These are phyloP conservation scores for Helicostylum pulchrum DNA, from an alignment of 192 early-diverging fungal genomes.

Conservation along the genomic window DNA sequence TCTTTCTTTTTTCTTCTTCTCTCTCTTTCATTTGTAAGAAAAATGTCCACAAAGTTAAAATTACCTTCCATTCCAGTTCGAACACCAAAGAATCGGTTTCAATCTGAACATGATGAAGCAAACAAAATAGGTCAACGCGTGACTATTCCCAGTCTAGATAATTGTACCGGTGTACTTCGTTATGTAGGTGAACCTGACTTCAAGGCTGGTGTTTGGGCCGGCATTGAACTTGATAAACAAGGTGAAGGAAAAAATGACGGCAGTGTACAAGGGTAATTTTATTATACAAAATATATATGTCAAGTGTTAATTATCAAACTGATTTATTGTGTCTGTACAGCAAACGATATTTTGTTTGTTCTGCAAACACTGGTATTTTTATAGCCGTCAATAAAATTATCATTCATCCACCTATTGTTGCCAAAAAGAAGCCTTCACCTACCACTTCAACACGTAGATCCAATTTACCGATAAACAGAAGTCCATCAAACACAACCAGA, in stretches of 20 bases:
- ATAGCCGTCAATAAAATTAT: slow-evolving; percentile 24
- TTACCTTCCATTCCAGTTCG: not conserved
- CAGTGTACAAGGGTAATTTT: slow-evolving; percentile 59
- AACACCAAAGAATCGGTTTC: not conserved
- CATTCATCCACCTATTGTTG: not conserved
- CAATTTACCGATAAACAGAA: slow-evolving; percentile 3
- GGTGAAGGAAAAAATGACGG: slow-evolving; percentile 80
- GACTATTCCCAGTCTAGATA: slow-evolving; percentile 11
- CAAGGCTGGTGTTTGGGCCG: slow-evolving; percentile 76
- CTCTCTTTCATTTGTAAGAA: not conserved
- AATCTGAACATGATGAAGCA: not conserved
- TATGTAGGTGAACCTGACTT: slow-evolving; percentile 68
- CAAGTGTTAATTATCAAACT: too few species aligned
- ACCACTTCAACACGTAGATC: not conserved
- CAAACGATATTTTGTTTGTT: slow-evolving; percentile 26
- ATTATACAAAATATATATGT: too few species aligned
- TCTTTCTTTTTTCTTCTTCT: not conserved
- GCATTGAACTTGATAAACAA: slow-evolving; percentile 60
- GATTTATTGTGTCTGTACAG: not conserved
- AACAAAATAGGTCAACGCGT: slow-evolving; percentile 22
- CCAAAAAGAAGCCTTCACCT: not conserved
- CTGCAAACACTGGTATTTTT: slow-evolving; percentile 26
- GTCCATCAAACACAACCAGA: not conserved
- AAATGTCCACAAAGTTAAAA: not conserved
- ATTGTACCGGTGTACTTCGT: slow-evolving; percentile 54